Base-by-base conservation (phyloP, 2,329 filamentous ascomycete genomes). In the Microdochium bolleyi region DNA sequence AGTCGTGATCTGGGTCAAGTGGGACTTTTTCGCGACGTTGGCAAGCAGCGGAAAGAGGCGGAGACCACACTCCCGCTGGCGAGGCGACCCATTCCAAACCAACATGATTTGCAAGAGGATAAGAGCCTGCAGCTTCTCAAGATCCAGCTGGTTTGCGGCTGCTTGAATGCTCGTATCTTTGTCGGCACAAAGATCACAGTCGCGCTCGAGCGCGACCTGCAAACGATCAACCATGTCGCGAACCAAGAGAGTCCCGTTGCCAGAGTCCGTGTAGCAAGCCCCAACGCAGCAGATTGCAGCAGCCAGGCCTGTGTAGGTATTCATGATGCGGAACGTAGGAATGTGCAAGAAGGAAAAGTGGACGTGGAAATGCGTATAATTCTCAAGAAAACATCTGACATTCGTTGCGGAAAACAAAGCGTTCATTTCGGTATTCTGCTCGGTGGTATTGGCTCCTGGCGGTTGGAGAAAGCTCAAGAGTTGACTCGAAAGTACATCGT, bases 321-420 rank as follows among this genome's bases (percentile, higher is more conserved):
- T 77, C 56, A 79, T 73, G 51, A 87, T 78, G 62, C 83, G 79
- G 68, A 90, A 88, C 9, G 85, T 87, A 34, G 85, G 79, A 65
- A 86, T 77, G 63, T 91, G 86, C 51, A 90, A 76, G 58, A 88
- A 77, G 21, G 86, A 83, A 72, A 88, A 88, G 67, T 91, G 87
- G 55, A 81, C 78, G 65, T 89, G 83, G 66, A 85, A 89, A 67
- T 88, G 83, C 55, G 78, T 82, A 73, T 87, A 89, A 62, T 84
- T 78, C 61, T 84, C 78, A 65, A 89, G 76, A 64, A 88, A 88
- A 63, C 84, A 78, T 71, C 83, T 84, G 64, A 89, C 76, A 65
- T 87, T 87, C 60, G 85, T 80, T 55, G 82, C 76, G 49, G 82
- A 83, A 61, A 89, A 79, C 62, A 83, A 84, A 64, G 77, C 73